Evolutionary conservation across 208 protist genomes (phyloP).

Genomic region (Wallacemonas sp.): DNA sequence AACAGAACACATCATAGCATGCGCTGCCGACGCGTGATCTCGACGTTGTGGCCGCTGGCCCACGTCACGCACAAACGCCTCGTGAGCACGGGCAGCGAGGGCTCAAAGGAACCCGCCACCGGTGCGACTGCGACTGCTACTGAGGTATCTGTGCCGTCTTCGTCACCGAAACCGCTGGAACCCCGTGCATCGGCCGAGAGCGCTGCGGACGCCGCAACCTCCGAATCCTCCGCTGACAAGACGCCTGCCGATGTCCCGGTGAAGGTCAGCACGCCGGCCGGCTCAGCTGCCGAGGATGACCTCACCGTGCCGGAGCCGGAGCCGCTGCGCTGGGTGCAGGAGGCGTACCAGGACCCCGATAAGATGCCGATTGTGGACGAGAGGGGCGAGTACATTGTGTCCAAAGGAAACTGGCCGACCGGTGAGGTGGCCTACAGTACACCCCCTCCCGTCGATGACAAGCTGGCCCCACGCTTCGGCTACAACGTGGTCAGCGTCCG

Average conservation of each 20-base stretch:
- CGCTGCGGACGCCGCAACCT: no score
- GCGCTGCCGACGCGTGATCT: slow-evolving; percentile 1
- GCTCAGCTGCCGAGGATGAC: not conserved
- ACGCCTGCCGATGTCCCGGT: not conserved
- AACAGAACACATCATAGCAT: not conserved
- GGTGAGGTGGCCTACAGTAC: slow-evolving; percentile 83
- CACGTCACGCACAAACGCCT: no score
- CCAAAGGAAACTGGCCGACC: slow-evolving; percentile 81
- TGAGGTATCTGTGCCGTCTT: no score
- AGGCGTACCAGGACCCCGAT: slow-evolving; percentile 42
- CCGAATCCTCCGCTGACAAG: not conserved
- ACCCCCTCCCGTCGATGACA: slow-evolving; percentile 64
- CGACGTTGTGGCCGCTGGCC: not conserved
- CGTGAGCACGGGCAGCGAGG: no score
- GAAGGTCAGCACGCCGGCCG: not conserved
- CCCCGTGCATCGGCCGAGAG: no score
- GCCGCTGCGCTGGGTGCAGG: slow-evolving; percentile 73
- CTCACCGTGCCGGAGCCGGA: slow-evolving; percentile 39
- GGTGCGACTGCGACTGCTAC: no score
- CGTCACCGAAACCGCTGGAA: no score
- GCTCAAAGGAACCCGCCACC: no score
- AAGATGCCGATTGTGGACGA: slow-evolving; percentile 65
- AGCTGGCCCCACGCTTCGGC: slow-evolving; percentile 78
- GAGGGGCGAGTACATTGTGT: slow-evolving; percentile 86
- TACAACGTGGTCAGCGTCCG: slow-evolving; percentile 89